Evolutionary conservation across 345 rosid genomes (phyloP), one percentile per base, ranked within the genome.

Genomic region (Euphorbia pulcherrima): DNA sequence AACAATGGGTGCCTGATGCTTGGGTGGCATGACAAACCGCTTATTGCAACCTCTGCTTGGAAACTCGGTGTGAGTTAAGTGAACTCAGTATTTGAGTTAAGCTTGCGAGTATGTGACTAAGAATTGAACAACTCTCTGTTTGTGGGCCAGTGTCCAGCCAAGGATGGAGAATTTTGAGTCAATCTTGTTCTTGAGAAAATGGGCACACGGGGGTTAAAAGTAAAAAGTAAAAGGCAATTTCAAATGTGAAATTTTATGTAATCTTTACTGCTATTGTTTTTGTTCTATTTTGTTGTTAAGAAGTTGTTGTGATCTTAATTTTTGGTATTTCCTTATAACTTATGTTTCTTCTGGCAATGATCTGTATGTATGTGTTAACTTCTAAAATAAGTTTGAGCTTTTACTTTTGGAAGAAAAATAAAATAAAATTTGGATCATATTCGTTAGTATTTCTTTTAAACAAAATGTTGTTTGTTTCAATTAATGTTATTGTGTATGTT

Each of bases 1-100:
- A 59, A 59, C 9, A 59, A 30, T 18, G 62, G 62, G 62, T 29
- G 62, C 18, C 35, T 59, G 41, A 59, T 59, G 62, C 20, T 59
- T 20, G 62, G 62, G 5, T 59, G 62, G 62, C 62, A 59, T 59
- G 35, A 37, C 2, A 20, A 41, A 37, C 62, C 62, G 41, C 41
- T 59, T 9, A 59, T 59, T 6, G 62, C 62, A 1, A 59, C 62
- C 41, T 59, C 62, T 2, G 62, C 62, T 8, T 59, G 62, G 62
- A 40, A 37, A 37, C 62, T 59, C 20, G 44, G 47, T 41, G 47
- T 41, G 47, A 41, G 47, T 41, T 16, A 10, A 39, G 5, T 5
- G 44, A 39, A 39, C 5, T 39, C 44, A 10, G 44, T 4, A 4
- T 39, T 4, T 39, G 44, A 39, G 44, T n/a, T n/a, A n/a, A n/a